Conservation (phyloP, 495 filamentous ascomycete genomes). For the Hypoxylon subgilvum region DNA sequence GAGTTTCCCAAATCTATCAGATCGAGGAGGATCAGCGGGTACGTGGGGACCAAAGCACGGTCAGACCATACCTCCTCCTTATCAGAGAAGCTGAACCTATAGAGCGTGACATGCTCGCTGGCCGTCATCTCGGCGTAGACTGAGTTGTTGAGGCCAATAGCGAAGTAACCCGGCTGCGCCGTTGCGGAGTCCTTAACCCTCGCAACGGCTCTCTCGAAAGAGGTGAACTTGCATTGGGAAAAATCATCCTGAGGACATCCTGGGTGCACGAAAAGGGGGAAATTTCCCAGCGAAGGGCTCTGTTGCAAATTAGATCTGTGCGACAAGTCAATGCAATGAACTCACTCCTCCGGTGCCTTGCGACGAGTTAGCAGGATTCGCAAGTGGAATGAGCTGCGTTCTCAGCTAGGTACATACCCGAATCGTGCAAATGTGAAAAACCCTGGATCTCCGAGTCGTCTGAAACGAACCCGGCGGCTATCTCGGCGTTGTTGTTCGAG, state of each 20-base stretch:
- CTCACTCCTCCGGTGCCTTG: slow-evolving; percentile 62
- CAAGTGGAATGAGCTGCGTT: neutral
- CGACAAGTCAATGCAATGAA: slow-evolving; percentile 21
- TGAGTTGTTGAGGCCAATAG: slow-evolving; percentile 63
- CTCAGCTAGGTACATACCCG: slow-evolving; percentile 51
- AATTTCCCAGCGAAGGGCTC: slow-evolving; percentile 72
- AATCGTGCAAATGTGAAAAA: slow-evolving; percentile 73
- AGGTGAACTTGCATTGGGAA: slow-evolving; percentile 64
- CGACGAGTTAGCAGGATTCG: slow-evolving; percentile 25
- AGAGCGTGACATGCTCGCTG: slow-evolving; percentile 67
- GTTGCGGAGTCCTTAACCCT: slow-evolving; percentile 59
- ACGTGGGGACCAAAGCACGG: slow-evolving; percentile 48
- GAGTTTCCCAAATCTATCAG: slow-evolving; percentile 67
- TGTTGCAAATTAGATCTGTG: slow-evolving; percentile 35
- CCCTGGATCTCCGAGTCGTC: slow-evolving; percentile 58
- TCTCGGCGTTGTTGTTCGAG: slow-evolving; percentile 58
- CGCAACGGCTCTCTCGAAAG: slow-evolving; percentile 51
- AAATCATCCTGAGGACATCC: slow-evolving; percentile 69
- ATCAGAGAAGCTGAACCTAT: slow-evolving; percentile 68
- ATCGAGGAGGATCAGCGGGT: slow-evolving; percentile 68
- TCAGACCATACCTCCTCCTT: slow-evolving; percentile 23
- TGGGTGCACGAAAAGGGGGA: slow-evolving; percentile 72
- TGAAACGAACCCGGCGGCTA: slow-evolving; percentile 70
- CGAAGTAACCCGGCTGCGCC: slow-evolving; percentile 73
- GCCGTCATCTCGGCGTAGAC: slow-evolving; percentile 77